Percentiles rank a stretch among this genome's conserved stretches.
Evolutionary conservation across 1,284 basidiomycete genomes (phyloP).

Genomic region (Microbotryum scabiosae): DNA sequence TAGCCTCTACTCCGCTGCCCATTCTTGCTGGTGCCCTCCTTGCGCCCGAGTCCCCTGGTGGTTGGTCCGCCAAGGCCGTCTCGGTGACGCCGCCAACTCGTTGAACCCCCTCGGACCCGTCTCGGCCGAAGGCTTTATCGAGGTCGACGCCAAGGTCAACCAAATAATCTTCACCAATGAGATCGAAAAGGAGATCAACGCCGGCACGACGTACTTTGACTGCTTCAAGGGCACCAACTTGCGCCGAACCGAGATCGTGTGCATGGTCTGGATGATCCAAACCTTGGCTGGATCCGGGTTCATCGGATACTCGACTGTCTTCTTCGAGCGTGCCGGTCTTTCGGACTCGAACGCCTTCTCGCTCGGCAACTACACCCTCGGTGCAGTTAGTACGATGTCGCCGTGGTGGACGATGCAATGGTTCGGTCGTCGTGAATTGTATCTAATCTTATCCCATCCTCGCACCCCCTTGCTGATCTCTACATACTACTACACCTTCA

Average conservation of each 20-base stretch:
- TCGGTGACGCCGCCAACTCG: constrained; percentile 44
- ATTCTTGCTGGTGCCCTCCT: too few relatives aligned
- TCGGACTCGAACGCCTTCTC: constrained; percentile 40
- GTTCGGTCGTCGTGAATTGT: too few relatives aligned
- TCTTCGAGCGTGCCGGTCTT: constrained; percentile 44
- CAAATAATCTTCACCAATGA: constrained; percentile 35
- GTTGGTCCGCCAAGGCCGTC: constrained; percentile 42
- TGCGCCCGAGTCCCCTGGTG: too few relatives aligned
- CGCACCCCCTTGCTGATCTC: too few relatives aligned
- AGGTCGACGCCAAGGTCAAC: constrained; percentile 40
- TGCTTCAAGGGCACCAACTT: constrained; percentile 44
- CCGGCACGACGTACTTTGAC: constrained; percentile 40
- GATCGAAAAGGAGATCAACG: constrained; percentile 39
- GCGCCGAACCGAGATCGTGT: constrained; percentile 42
- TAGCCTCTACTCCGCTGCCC: too few relatives aligned
- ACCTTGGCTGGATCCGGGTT: constrained; percentile 25
- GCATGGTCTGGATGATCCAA: constrained; percentile 31
- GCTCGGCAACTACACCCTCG: constrained; percentile 40
- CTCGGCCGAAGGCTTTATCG: constrained; percentile 42
- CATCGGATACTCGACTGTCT: constrained; percentile 30
- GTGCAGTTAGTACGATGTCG: constrained; percentile 40
- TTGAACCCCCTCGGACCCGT: constrained; percentile 41
- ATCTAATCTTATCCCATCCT: too few relatives aligned
- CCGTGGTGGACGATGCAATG: constrained; percentile 34
- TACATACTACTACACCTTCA: too few relatives aligned